Base-by-base conservation (phyloP, 2,329 filamentous ascomycete genomes). In the Cladophialophora immunda region DNA sequence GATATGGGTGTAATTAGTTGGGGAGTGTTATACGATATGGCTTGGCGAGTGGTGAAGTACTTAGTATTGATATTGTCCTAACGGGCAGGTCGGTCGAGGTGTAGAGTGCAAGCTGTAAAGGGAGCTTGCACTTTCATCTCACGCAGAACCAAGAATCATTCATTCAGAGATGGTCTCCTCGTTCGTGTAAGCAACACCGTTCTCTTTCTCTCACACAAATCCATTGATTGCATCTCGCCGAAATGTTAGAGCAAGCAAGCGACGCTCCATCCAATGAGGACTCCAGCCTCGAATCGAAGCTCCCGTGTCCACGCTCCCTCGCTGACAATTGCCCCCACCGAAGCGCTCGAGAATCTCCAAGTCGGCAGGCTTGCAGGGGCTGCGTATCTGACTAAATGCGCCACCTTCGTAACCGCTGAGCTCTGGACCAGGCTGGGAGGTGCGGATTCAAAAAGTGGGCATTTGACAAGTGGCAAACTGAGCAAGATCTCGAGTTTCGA, bases 331-430 rank as follows among this genome's bases (percentile, higher is more conserved):
- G 54, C 45, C 41, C 27, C 41, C 41, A 34, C 53, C 27, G n/a
- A 50, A 59, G n/a, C 38, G 15, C 36, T 45, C 27, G 27, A 50
- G 57, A 59, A 50, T 50, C 45, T 59, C 57, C 41, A 15, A 58
- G 36, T 41, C 41, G 32, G 56, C 6, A 34, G 29, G 41, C 36
- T 45, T n/a, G 25, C 45, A 38, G 56, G 32, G 38, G 34, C 57
- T 22, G 57, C 57, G 19, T 32, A 29, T 54, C 30, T 45, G 8
- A 25, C 45, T 50, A 50, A 50, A 11, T 25, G 27, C 57, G 57
- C 57, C 57, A 59, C 57, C 27, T 27, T 59, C 57, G 57, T 59
- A 59, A 59, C 57, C 15, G 29, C 41, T 50, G 57, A 50, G 57
- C 57, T 50, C 57, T 45, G 45, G 22, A 50, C 19, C 19, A 22